Evolutionary conservation across 2,329 filamentous ascomycete species (phyloP), one percentile per base, ranked within the genome.

Genomic region (Penicillium sclerotigenum): DNA sequence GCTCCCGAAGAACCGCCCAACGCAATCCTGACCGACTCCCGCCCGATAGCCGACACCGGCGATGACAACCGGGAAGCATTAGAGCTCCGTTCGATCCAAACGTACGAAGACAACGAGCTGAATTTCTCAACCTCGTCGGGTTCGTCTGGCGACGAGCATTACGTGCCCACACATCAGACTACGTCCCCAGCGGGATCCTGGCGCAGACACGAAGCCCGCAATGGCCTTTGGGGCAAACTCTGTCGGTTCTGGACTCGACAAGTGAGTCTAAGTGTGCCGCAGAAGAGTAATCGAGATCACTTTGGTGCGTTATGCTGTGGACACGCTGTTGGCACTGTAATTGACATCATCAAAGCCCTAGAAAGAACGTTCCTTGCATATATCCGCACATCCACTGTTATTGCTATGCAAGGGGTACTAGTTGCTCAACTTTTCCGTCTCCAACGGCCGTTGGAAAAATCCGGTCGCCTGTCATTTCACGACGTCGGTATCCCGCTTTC

Each of bases 181-280:
- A 41, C 55, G 0, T 68, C 68, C 5, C 65, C 59, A 2, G 40
- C 62, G n/a, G 64, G 48, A 48, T 52, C 57, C 40, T 59, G 41
- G 10, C 52, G 48, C 28, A 28, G 31, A 36, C 54, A 58, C 48
- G 48, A 48, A 34, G 24, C 59, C 18, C 52, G 55, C 14, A 63
- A 64, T 79, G 86, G 28, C 86, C 87, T 1, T 70, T 78, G 16
- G 84, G 86, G 26, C 80, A 84, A 62, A 90, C 91, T 76, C 77
- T 85, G 54, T 84, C 93, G 67, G 83, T 97, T 40, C 94, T 99
- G 74, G 90, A 87, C 60, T 87, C 96, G 73, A n/a, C 56, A 75
- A 60, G 69, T 77, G 8, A 68, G 66, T 5, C 45, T 76, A 59
- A 71, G 68, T 0, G 74, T 77, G 14, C 60, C 72, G 11, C 72